Percentiles rank a stretch among this genome's conserved stretches.
Evolutionary conservation across 2,329 filamentous ascomycete species (phyloP).

Genomic region (Stachybotrys chlorohalonatus): DNA sequence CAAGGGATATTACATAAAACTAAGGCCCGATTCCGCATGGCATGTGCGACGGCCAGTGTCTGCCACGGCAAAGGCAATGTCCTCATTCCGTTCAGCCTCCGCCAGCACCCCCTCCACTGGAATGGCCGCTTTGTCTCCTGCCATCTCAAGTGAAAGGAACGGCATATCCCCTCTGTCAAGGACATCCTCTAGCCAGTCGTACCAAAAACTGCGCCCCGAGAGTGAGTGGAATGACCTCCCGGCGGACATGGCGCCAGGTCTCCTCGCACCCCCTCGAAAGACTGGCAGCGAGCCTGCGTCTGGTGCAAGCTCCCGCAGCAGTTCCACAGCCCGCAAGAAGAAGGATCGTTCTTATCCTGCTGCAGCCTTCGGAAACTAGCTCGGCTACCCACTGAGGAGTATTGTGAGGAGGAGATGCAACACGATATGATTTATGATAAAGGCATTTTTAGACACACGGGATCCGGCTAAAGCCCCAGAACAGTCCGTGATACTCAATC

Average conservation of each 20-base stretch:
- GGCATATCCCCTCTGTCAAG: slow-evolving; percentile 5
- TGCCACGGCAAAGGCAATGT: slow-evolving; percentile 11
- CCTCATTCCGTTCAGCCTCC: slow-evolving; percentile 10
- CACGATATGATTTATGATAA: background rate
- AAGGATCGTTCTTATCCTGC: slow-evolving; percentile 53
- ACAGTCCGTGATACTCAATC: too few relatives aligned
- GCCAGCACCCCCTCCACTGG: slow-evolving; percentile 3
- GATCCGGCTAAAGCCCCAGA: too few relatives aligned
- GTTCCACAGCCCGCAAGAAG: slow-evolving; percentile 45
- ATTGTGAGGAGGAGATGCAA: background rate
- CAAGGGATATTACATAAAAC: slow-evolving; percentile 51
- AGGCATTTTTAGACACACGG: too few relatives aligned
- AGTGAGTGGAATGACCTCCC: slow-evolving; percentile 60
- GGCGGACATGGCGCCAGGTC: slow-evolving; percentile 41
- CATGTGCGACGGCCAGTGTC: slow-evolving; percentile 40
- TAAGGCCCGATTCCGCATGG: slow-evolving; percentile 54
- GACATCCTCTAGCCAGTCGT: slow-evolving; percentile 33
- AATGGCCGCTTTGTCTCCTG: slow-evolving; percentile 4
- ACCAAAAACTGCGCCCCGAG: slow-evolving; percentile 49
- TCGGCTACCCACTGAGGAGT: background rate
- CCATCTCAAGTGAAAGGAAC: slow-evolving; percentile 11
- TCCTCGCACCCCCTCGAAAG: slow-evolving; percentile 17
- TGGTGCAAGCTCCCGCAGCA: slow-evolving; percentile 45
- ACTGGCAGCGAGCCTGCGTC: slow-evolving; percentile 23
- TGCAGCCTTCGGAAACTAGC: slow-evolving; percentile 45